Conservation (phyloP, 176 grass and related monocot genomes). For the Eremochloa ophiuroides region DNA sequence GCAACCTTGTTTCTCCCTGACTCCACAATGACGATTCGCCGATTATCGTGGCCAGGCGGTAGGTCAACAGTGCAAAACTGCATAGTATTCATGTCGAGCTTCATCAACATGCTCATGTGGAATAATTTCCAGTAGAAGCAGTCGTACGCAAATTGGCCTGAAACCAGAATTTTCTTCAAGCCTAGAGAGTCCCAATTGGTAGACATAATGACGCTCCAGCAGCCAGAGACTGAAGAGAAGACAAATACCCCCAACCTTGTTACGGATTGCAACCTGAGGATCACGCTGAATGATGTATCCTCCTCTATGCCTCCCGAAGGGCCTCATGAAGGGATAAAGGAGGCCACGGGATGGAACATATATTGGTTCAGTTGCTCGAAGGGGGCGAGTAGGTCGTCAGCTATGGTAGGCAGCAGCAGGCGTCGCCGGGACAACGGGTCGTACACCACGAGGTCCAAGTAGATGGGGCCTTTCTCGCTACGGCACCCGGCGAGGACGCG, state of each 20-base stretch:
- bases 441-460: constrained; percentile 1
- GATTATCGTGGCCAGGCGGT: background rate
- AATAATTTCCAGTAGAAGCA: background rate
- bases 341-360: too few relatives aligned
- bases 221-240: background rate
- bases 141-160: background rate
- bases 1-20: background rate
- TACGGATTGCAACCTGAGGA: background rate
- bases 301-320: background rate
- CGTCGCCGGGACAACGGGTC: constrained; percentile 6
- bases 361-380: accelerated
- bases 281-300: constrained; percentile 9
- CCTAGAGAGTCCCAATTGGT: background rate
- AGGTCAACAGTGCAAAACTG: background rate
- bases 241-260: background rate
- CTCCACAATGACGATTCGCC: background rate
- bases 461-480: accelerated
- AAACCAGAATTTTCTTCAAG: background rate
- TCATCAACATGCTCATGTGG: background rate
- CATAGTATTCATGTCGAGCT: background rate
- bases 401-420: background rate
- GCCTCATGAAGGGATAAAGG: background rate
- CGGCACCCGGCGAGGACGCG: background rate
- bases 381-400: background rate
- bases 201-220: background rate